Conservation (phyloP, 75 land plant genomes). For the Sequoiadendron giganteum region DNA sequence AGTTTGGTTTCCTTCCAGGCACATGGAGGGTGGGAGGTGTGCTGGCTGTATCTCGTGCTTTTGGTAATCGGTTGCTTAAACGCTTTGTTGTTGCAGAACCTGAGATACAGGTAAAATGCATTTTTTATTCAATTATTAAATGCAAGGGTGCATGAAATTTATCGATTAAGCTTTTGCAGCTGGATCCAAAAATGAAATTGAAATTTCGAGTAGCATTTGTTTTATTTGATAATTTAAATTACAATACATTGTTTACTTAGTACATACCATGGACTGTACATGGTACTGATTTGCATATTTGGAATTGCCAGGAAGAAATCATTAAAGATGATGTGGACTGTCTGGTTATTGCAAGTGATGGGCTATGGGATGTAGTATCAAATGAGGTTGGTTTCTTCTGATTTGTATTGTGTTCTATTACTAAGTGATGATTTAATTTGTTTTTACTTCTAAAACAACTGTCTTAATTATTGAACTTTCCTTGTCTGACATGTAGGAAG, state of each 20-base stretch:
- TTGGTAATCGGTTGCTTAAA: constrained; percentile 90
- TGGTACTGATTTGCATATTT: background rate
- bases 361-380: constrained; percentile 81
- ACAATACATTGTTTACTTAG: background rate
- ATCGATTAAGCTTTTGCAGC: background rate
- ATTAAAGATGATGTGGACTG: constrained; percentile 22
- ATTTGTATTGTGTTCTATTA: background rate
- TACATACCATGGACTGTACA: background rate
- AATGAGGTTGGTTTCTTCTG: constrained; percentile 38
- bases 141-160: background rate
- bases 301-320: constrained; percentile 2
- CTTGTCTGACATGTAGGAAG: constrained; percentile 37
- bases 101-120: constrained; percentile 68
- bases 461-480: background rate
- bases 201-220: background rate
- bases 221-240: background rate
- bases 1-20: constrained; percentile 38
- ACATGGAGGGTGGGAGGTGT: constrained; percentile 99
- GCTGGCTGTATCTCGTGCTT: constrained; percentile 96
- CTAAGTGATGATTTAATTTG: background rate
- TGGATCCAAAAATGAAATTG: background rate
- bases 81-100: constrained; percentile 94
- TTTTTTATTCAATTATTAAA: background rate
- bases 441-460: background rate
- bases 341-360: constrained; percentile 75